phyloP scores from a whole-genome alignment of 768 basidiomycete genomes.

The Pisolithus marmoratus region DNA sequence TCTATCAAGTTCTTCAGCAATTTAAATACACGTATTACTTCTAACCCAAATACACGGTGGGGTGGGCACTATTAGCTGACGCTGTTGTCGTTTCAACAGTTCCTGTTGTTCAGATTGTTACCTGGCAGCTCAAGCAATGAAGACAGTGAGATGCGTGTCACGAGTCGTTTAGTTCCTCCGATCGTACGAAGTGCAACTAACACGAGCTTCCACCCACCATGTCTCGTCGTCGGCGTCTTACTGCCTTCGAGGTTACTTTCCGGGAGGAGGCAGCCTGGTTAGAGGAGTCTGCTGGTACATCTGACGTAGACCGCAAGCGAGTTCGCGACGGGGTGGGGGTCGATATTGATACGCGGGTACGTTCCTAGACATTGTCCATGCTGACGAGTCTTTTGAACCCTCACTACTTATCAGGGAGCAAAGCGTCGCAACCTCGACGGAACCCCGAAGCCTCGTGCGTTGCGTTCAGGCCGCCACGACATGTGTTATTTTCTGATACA shows the following conservation, averaged over 20 bases:
- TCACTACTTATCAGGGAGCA: conserved; percentile 6
- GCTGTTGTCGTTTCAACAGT: conserved; percentile 3
- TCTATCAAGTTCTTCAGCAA: conserved; percentile 5
- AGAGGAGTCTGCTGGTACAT: conserved; percentile 19
- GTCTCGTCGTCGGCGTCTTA: conserved; percentile 40
- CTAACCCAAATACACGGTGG: conserved; percentile 5
- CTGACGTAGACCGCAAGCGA: conserved; percentile 25
- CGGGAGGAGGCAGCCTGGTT: conserved; percentile 30
- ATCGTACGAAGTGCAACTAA: conserved; percentile 5
- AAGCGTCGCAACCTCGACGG: conserved; percentile 26
- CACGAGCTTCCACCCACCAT: conserved; percentile 17
- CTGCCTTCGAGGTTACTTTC: conserved; percentile 52
- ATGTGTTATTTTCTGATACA: neutral
- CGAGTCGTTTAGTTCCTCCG: no score
- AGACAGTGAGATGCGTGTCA: no score
- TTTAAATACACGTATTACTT: conserved; percentile 9
- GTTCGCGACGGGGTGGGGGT: conserved; percentile 8
- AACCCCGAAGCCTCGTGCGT: conserved; percentile 11
- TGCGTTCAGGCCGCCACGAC: neutral
- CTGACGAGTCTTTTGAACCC: neutral
- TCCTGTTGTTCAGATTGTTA: conserved; percentile 6
- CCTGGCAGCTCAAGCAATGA: neutral
- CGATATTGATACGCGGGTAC: conserved; percentile 12
- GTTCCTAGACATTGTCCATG: neutral
- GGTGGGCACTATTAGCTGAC: neutral